These are phyloP conservation scores for Syzygium syzygioides DNA, from an alignment of 441 rosid species.

Conservation along the genomic window DNA sequence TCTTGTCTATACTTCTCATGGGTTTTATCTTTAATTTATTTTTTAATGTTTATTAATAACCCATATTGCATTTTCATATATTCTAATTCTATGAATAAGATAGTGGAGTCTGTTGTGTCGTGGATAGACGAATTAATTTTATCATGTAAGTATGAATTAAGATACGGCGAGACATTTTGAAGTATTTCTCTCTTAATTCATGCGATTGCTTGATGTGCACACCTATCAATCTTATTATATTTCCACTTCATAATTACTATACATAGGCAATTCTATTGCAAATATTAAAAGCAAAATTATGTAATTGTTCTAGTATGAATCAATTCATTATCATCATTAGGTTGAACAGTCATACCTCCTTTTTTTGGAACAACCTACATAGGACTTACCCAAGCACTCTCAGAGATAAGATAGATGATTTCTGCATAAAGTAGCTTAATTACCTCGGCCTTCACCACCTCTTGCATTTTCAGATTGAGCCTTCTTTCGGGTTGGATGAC, in stretches of 20 bases:
- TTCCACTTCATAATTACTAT: background rate
- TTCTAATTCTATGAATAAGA: background rate
- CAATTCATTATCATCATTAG: no score
- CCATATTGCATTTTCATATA: background rate
- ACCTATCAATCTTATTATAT: background rate
- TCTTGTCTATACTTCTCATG: background rate
- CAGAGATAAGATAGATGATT: no score
- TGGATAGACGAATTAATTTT: background rate
- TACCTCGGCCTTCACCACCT: no score
- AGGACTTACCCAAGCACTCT: no score
- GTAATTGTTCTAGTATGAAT: no score
- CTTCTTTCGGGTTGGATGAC: no score
- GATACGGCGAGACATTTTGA: background rate
- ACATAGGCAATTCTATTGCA: background rate
- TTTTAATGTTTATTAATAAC: no score
- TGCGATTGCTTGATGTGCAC: fast-evolving
- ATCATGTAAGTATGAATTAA: background rate
- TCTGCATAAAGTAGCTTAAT: no score
- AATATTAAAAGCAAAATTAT: no score
- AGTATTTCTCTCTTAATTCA: background rate
- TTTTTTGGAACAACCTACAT: no score
- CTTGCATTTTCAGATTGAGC: no score
- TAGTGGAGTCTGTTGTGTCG: background rate
- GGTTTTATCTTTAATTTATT: background rate
- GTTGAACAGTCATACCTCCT: no score